Conservation (phyloP, 176 grass and related monocot genomes). For the Zea mays region DNA sequence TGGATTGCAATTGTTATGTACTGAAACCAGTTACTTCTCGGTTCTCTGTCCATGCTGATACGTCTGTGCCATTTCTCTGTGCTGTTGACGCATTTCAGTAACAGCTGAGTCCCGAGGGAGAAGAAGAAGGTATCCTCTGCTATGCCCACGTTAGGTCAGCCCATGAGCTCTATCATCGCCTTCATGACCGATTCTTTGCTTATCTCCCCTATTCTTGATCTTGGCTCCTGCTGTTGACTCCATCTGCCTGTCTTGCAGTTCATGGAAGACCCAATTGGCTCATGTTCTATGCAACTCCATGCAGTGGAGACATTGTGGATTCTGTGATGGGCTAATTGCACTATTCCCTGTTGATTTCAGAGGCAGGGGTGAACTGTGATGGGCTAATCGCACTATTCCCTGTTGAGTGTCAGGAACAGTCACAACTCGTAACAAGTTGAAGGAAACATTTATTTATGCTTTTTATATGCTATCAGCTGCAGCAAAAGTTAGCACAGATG, state of each 20-base stretch:
- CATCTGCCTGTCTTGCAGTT: conserved; percentile 44
- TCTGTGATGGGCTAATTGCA: conserved; percentile 57
- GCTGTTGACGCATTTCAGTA: not conserved
- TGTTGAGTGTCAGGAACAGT: conserved; percentile 73
- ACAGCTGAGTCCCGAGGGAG: conserved; percentile 23
- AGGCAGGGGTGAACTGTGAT: conserved; percentile 81
- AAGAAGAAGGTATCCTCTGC: conserved; percentile 42
- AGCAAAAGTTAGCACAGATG: conserved; percentile 98
- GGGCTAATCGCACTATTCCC: too few species aligned
- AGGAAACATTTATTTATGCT: not conserved
- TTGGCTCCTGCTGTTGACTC: not conserved
- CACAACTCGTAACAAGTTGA: conserved; percentile 5
- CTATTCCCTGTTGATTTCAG: conserved; percentile 85
- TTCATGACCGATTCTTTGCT: not conserved
- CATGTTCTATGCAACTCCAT: conserved; percentile 81
- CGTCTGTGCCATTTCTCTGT: not conserved
- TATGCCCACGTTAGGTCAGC: conserved; percentile 49
- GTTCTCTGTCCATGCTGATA: not conserved
- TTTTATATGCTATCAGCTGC: conserved; percentile 36
- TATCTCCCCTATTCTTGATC: not conserved
- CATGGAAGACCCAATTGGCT: conserved; percentile 87
- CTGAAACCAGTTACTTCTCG: not conserved
- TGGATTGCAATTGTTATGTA: not conserved
- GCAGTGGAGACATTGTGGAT: conserved; percentile 75
- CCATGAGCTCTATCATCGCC: conserved; percentile 33